These are phyloP conservation scores for Aspergillus hiratsukae DNA, from an alignment of 2,329 filamentous ascomycete species.

Conservation along the genomic window DNA sequence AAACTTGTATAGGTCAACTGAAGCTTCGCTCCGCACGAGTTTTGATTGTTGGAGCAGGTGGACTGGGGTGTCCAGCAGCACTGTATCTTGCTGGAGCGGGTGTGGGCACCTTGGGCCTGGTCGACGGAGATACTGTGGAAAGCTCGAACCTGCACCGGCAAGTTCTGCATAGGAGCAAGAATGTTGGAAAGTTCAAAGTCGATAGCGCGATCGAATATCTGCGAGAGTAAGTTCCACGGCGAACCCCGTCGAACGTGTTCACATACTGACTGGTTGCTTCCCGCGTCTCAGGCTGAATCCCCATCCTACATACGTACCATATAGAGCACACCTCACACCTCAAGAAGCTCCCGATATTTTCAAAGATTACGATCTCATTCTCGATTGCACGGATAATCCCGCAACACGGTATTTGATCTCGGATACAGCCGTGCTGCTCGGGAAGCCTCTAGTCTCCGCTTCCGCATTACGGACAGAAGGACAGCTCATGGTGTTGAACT, in stretches of 20 bases:
- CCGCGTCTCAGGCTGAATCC: slow-evolving; percentile 62
- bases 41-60: slow-evolving; percentile 80
- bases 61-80: slow-evolving; percentile 85
- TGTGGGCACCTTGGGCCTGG: slow-evolving; percentile 73
- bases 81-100: slow-evolving; percentile 90
- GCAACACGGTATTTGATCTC: slow-evolving; percentile 89
- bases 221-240: slow-evolving; percentile 42
- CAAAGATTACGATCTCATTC: slow-evolving; percentile 69
- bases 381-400: slow-evolving; percentile 95
- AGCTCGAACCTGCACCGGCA: slow-evolving; percentile 89
- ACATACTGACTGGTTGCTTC: slow-evolving; percentile 7
- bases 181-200: slow-evolving; percentile 73
- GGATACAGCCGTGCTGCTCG: slow-evolving; percentile 75
- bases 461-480: slow-evolving; percentile 86
- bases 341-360: slow-evolving; percentile 65
- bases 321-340: slow-evolving; percentile 63
- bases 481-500: slow-evolving; percentile 83
- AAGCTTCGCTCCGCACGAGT: slow-evolving; percentile 65
- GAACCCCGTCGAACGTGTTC: neutral
- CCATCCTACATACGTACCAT: slow-evolving; percentile 58
- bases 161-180: slow-evolving; percentile 68
- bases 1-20: slow-evolving; percentile 60
- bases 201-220: slow-evolving; percentile 66
- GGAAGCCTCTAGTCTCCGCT: slow-evolving; percentile 79
- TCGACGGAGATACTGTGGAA: slow-evolving; percentile 87